Percentiles rank a stretch among this genome's conserved stretches.
phyloP scores from a whole-genome alignment of 345 rosid genomes.

The Laguncularia racemosa region DNA sequence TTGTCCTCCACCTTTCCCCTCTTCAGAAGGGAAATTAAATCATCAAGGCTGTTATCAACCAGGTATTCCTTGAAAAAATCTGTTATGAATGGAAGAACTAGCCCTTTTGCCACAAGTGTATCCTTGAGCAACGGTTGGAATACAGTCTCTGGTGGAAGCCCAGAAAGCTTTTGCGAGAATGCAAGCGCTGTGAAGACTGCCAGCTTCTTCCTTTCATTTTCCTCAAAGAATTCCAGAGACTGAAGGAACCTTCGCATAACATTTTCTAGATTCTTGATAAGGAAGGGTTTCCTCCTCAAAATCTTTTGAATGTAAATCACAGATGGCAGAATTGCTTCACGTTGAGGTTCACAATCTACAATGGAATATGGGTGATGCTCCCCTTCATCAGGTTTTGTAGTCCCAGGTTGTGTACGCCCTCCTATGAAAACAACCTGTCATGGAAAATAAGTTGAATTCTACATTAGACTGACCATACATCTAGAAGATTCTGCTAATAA shows the following conservation, averaged over 20 bases:
- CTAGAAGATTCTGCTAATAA: neutral
- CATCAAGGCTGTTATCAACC: slow-evolving; percentile 95
- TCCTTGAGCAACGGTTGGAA: slow-evolving; percentile 96
- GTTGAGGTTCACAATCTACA: slow-evolving; percentile 77
- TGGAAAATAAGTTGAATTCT: neutral
- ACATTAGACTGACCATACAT: too few relatives aligned
- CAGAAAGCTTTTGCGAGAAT: slow-evolving; percentile 95
- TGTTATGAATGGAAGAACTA: slow-evolving; percentile 89
- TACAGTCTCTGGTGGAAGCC: slow-evolving; percentile 96
- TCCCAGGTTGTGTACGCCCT: slow-evolving; percentile 97
- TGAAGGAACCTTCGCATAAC: slow-evolving; percentile 84
- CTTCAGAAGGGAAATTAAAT: slow-evolving; percentile 83
- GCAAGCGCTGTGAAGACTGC: slow-evolving; percentile 98
- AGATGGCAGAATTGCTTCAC: slow-evolving; percentile 72
- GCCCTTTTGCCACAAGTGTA: slow-evolving; percentile 97
- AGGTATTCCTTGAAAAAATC: slow-evolving; percentile 95
- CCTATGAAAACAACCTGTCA: slow-evolving; percentile 84
- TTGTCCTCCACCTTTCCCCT: slow-evolving; percentile 95
- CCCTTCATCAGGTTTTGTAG: slow-evolving; percentile 97
- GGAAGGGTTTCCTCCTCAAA: slow-evolving; percentile 84
- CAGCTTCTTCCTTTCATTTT: slow-evolving; percentile 95
- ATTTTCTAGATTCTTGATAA: slow-evolving; percentile 96
- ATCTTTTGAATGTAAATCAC: slow-evolving; percentile 89
- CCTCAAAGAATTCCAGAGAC: slow-evolving; percentile 95
- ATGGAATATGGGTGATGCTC: slow-evolving; percentile 91